These are phyloP conservation scores for Aspergillus brunneoviolaceus DNA, from an alignment of 2,329 filamentous ascomycete species.

Conservation along the genomic window DNA sequence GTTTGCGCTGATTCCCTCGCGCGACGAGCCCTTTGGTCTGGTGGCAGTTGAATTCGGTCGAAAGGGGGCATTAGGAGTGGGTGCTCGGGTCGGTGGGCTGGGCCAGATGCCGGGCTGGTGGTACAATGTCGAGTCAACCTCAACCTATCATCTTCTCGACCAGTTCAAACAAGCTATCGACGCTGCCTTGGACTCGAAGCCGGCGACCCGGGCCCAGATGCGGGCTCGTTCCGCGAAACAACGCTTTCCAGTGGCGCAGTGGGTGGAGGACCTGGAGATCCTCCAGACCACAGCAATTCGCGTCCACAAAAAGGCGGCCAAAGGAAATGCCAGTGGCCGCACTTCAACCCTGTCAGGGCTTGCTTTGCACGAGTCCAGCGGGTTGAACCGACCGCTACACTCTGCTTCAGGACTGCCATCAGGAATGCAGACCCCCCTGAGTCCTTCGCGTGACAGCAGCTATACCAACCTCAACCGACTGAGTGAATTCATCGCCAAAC, in stretches of 20 bases:
- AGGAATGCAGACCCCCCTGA: constrained; percentile 28
- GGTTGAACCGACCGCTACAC: constrained; percentile 16
- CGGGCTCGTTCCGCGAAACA: constrained; percentile 63
- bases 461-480: constrained; percentile 27
- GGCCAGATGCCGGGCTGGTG: constrained; percentile 72
- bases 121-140: constrained; percentile 65
- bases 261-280: constrained; percentile 63
- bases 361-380: constrained; percentile 22
- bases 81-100: constrained; percentile 63
- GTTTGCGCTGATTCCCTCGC: constrained; percentile 65
- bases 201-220: constrained; percentile 59
- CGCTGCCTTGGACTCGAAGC: constrained; percentile 57
- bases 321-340: constrained; percentile 22
- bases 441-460: constrained; percentile 26
- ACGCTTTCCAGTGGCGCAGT: constrained; percentile 65
- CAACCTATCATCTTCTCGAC: constrained; percentile 60
- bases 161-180: constrained; percentile 65
- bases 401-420: constrained; percentile 21
- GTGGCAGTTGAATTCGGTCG: constrained; percentile 67
- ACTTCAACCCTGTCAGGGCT: constrained; percentile 40
- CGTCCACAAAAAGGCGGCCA: constrained; percentile 49
- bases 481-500: constrained; percentile 26
- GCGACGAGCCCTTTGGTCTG: constrained; percentile 67
- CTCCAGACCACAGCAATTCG: constrained; percentile 61
- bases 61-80: constrained; percentile 66